These are phyloP conservation scores for Pichia sp. DNA, from an alignment of 1,139 yeast species.

Conservation along the genomic window DNA sequence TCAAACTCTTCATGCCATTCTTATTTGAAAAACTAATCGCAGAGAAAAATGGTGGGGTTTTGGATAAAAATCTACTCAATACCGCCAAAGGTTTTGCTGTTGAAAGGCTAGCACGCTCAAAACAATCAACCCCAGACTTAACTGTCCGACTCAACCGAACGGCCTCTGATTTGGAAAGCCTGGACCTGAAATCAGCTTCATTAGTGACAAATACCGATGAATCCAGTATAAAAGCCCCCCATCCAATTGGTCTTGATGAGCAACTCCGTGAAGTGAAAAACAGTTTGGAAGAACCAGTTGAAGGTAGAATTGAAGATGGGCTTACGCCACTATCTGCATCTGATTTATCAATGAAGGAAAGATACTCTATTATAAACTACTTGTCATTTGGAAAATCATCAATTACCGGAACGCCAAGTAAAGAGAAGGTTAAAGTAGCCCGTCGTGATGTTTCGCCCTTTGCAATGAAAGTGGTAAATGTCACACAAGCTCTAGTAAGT, in stretches of 20 bases:
- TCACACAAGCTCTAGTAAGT: slow-evolving; percentile 18
- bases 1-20: slow-evolving; percentile 41
- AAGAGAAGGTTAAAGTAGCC: slow-evolving; percentile 32
- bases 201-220: background rate
- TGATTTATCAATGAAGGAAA: slow-evolving; percentile 1
- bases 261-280: background rate
- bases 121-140: slow-evolving; percentile 8
- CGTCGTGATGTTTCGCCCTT: slow-evolving; percentile 33
- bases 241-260: background rate
- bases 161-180: background rate
- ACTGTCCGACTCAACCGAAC: background rate
- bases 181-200: background rate
- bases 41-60: background rate
- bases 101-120: slow-evolving; percentile 5
- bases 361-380: slow-evolving; percentile 8
- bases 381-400: slow-evolving; percentile 12
- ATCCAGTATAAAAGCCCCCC: too few species aligned
- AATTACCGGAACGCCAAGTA: slow-evolving; percentile 12
- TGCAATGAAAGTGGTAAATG: slow-evolving; percentile 23
- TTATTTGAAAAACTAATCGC: slow-evolving; percentile 14
- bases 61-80: background rate
- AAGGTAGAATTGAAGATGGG: background rate
- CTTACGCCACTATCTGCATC: background rate
- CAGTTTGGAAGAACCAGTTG: background rate
- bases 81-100: background rate